phyloP scores from a whole-genome alignment of 1,284 basidiomycete species.

The Trichosporon sp. region DNA sequence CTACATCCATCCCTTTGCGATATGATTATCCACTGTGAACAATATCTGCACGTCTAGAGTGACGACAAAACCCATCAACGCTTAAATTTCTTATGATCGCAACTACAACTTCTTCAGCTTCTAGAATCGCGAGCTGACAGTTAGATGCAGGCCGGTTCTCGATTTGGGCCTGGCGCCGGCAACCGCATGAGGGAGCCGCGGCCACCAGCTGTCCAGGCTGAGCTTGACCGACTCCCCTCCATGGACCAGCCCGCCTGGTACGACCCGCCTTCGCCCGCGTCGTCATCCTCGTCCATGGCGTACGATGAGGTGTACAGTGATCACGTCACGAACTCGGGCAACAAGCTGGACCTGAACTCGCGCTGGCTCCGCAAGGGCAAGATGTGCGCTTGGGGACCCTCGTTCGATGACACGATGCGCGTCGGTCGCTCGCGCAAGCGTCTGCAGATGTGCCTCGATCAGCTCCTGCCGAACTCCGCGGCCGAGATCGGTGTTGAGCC shows the following conservation, averaged over 20 bases:
- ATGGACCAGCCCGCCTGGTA: constrained; percentile 46
- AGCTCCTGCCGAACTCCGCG: constrained; percentile 49
- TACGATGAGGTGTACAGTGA: constrained; percentile 35
- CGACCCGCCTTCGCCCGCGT: constrained; percentile 43
- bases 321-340: constrained; percentile 48
- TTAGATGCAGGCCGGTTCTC: constrained; percentile 11
- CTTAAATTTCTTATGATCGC: constrained; percentile 30
- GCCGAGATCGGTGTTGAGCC: constrained; percentile 43
- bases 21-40: constrained; percentile 35
- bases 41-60: constrained; percentile 37
- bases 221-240: constrained; percentile 46
- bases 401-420: constrained; percentile 46
- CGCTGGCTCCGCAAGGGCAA: constrained; percentile 54
- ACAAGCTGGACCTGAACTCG: constrained; percentile 50
- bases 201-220: constrained; percentile 30
- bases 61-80: constrained; percentile 38
- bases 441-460: constrained; percentile 45
- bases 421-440: constrained; percentile 43
- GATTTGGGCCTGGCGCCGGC: constrained; percentile 13
- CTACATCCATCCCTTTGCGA: constrained; percentile 2
- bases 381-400: constrained; percentile 54
- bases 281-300: constrained; percentile 33
- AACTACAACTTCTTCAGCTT: not conserved
- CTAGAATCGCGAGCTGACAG: constrained; percentile 18
- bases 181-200: constrained; percentile 15